Percentiles rank a stretch among this genome's conserved stretches.
These are phyloP conservation scores for Debaryomycetaceae sp. DNA, from an alignment of 1,139 yeast genomes.

Conservation along the genomic window DNA sequence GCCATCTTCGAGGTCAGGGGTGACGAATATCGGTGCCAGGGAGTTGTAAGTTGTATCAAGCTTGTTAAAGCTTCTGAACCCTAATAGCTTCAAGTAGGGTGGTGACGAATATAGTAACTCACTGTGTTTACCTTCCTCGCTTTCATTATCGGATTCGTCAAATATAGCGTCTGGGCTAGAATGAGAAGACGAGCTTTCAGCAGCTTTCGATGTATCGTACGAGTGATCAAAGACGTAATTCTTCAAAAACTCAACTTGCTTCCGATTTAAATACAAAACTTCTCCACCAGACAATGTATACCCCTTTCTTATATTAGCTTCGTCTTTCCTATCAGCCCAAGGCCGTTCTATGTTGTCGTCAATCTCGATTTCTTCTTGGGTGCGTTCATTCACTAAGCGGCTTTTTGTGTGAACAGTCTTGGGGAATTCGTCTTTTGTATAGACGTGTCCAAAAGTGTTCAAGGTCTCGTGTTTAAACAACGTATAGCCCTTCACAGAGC, in stretches of 20 bases:
- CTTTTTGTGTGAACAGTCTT: slow-evolving; percentile 53
- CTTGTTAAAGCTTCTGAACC: slow-evolving; percentile 50
- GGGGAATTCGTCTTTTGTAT: slow-evolving; percentile 48
- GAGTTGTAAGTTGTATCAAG: slow-evolving; percentile 53
- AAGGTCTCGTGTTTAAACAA: slow-evolving; percentile 55
- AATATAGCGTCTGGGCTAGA: slow-evolving; percentile 24
- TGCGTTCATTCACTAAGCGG: slow-evolving; percentile 17
- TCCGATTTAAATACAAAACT: slow-evolving; percentile 23
- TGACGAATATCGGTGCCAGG: slow-evolving; percentile 56
- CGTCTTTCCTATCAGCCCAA: slow-evolving; percentile 39
- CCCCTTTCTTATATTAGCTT: slow-evolving; percentile 29
- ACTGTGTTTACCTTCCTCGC: slow-evolving; percentile 14
- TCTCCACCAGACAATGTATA: slow-evolving; percentile 26
- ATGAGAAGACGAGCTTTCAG: slow-evolving; percentile 23
- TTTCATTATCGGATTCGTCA: slow-evolving; percentile 9
- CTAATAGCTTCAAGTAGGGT: slow-evolving; percentile 54
- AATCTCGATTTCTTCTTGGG: slow-evolving; percentile 16
- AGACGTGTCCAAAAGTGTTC: slow-evolving; percentile 36
- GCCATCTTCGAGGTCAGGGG: slow-evolving; percentile 40
- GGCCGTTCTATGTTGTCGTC: slow-evolving; percentile 11
- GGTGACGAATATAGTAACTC: slow-evolving; percentile 21
- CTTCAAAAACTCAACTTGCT: slow-evolving; percentile 28
- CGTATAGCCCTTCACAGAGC: slow-evolving; percentile 71
- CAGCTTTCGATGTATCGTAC: slow-evolving; percentile 14
- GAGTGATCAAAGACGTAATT: slow-evolving; percentile 36